Evolutionary conservation across 495 filamentous ascomycete species (phyloP).

Genomic region (Aspergillus kassunensis): DNA sequence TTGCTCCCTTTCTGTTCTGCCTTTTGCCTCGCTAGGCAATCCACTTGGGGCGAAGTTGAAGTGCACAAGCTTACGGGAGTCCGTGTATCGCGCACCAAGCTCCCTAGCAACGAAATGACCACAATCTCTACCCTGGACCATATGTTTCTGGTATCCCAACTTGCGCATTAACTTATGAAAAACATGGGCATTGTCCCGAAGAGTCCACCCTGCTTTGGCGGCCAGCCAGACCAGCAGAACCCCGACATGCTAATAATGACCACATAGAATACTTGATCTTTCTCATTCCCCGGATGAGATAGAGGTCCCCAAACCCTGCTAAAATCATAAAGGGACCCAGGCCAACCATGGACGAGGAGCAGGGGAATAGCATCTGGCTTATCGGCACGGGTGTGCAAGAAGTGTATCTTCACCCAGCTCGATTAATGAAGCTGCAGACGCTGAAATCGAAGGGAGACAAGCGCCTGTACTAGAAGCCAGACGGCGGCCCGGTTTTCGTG

Average conservation of each 20-base stretch:
- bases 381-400: constrained; percentile 16
- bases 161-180: constrained; percentile 5
- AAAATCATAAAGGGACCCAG: constrained; percentile 36
- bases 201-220: constrained; percentile 22
- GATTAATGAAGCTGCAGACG: too few species aligned
- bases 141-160: constrained; percentile 25
- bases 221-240: constrained; percentile 23
- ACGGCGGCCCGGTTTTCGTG: too few species aligned
- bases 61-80: constrained; percentile 4
- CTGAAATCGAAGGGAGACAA: too few species aligned
- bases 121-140: constrained; percentile 31
- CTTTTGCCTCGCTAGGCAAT: not conserved
- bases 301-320: not conserved
- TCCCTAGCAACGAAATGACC: constrained; percentile 19
- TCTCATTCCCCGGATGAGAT: not conserved
- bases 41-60: constrained; percentile 1
- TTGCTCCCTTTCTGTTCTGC: constrained; percentile 4
- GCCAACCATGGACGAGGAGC: constrained; percentile 37
- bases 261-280: constrained; percentile 21
- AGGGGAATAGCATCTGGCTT: constrained; percentile 26
- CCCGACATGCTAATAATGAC: constrained; percentile 27
- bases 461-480: too few species aligned
- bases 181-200: constrained; percentile 17
- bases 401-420: too few species aligned
- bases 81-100: constrained; percentile 1